Base-by-base conservation (phyloP, 768 basidiomycete species). In the Mycena capillaripes region DNA sequence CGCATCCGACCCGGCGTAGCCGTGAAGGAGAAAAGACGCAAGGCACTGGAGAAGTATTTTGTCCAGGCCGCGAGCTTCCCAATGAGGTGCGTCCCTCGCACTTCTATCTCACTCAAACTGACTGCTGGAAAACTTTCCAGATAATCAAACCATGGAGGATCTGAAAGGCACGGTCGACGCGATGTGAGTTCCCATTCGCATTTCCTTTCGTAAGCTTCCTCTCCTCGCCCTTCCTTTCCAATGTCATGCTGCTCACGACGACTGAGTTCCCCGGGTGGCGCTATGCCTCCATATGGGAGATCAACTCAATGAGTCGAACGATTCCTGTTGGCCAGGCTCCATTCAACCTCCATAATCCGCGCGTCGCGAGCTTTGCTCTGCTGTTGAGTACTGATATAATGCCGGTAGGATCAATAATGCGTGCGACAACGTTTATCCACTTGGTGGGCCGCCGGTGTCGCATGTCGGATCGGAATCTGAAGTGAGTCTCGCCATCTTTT, bases 41-140 rank as follows among this genome's bases (percentile, higher is more conserved):
- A 50, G 48, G 48, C 10, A 12, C 48, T 27, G 48, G 25, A 50
- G n/a, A n/a, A n/a, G n/a, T n/a, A n/a, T n/a, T n/a, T n/a, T n/a
- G n/a, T n/a, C n/a, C n/a, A n/a, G n/a, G 48, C 48, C 48, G 48
- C 48, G 48, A 50, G 48, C 48, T 4, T 25, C 48, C 25, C 25
- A 50, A 50, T 14, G 23, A 50, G 48, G 48, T 50, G 48, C 23
- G 14, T 27, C 48, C 48, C 48, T 50, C 48, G 48, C 48, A 16
- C 48, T 50, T 27, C 25, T 50, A 50, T 27, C 48, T 50, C 48
- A 27, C 48, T 27, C 48, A 50, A 50, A 50, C 48, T 50, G 48
- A 50, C 48, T 50, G 48, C 48, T 27, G 48, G 48, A 50, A 50
- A 50, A 50, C 25, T 50, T 50, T 50, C 48, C 48, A 50, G 48